phyloP scores from a whole-genome alignment of 192 early-diverging fungal species.

The Backusella australiensis region DNA sequence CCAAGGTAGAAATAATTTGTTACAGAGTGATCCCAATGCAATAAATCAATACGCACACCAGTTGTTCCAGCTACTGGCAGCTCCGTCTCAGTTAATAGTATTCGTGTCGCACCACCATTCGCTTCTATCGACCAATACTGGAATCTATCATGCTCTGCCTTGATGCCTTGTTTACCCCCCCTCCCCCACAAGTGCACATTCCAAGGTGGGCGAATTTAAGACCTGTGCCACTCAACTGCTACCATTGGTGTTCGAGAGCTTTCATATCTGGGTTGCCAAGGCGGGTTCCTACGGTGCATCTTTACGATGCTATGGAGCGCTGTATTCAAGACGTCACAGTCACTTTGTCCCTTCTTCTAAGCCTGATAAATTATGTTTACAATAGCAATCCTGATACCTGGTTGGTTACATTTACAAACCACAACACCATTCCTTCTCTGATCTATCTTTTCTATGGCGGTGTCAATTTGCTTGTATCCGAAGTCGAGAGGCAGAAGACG shows the following conservation, averaged over 20 bases:
- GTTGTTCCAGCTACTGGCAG: neutral
- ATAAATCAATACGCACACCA: conserved; percentile 19
- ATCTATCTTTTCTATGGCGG: conserved; percentile 33
- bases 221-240: too few species aligned
- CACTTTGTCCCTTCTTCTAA: conserved; percentile 36
- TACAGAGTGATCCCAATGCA: neutral
- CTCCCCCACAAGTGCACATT: too few species aligned
- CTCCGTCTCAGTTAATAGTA: conserved; percentile 10
- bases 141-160: conserved; percentile 30
- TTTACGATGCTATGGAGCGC: too few species aligned
- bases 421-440: conserved; percentile 36
- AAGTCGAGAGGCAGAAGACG: conserved; percentile 26
- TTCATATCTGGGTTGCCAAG: too few species aligned
- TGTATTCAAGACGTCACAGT: conserved; percentile 25
- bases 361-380: conserved; percentile 35
- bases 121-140: conserved; percentile 33
- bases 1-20: neutral
- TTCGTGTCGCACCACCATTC: neutral
- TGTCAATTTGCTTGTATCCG: conserved; percentile 32
- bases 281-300: too few species aligned
- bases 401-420: conserved; percentile 30
- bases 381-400: conserved; percentile 34
- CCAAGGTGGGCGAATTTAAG: too few species aligned
- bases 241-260: too few species aligned
- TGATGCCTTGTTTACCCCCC: too few species aligned